Evolutionary conservation across 2,329 filamentous ascomycete genomes (phyloP).

Genomic region (Scopulariopsis brevicaulis): DNA sequence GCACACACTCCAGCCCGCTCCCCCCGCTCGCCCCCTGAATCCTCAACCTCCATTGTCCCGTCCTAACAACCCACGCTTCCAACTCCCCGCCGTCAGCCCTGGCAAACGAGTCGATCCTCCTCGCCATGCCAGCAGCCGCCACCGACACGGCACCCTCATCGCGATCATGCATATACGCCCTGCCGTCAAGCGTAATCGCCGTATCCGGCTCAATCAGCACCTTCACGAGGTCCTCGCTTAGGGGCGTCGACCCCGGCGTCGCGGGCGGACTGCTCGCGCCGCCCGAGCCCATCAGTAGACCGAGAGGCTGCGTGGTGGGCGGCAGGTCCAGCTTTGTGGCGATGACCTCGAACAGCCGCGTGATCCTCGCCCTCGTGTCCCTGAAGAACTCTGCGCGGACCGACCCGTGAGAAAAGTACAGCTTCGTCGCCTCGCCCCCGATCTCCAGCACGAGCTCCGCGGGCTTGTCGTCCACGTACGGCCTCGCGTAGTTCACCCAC

Average conservation of each 20-base stretch:
- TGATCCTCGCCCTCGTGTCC: slow-evolving; percentile 57
- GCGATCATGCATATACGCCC: slow-evolving; percentile 23
- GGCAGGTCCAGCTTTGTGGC: slow-evolving; percentile 67
- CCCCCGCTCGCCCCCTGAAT: slow-evolving; percentile 45
- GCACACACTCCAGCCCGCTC: slow-evolving; percentile 53
- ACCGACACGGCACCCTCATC: slow-evolving; percentile 16
- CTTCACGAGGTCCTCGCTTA: slow-evolving; percentile 60
- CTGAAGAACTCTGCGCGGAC: slow-evolving; percentile 62
- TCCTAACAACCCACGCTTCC: slow-evolving; percentile 51
- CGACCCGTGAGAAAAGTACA: slow-evolving; percentile 31
- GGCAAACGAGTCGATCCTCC: slow-evolving; percentile 23
- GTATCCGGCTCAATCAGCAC: slow-evolving; percentile 50
- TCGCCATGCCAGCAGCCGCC: slow-evolving; percentile 27
- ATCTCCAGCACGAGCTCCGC: slow-evolving; percentile 75
- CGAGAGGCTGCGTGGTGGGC: slow-evolving; percentile 44
- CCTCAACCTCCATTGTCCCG: slow-evolving; percentile 60
- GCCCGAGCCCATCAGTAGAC: slow-evolving; percentile 56
- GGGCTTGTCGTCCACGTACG: slow-evolving; percentile 67
- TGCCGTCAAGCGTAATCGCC: slow-evolving; percentile 47
- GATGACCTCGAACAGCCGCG: slow-evolving; percentile 69
- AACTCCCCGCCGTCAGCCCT: slow-evolving; percentile 10
- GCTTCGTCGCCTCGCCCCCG: slow-evolving; percentile 49
- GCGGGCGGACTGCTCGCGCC: slow-evolving; percentile 49
- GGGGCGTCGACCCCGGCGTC: slow-evolving; percentile 56
- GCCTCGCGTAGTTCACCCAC: slow-evolving; percentile 71